phyloP scores from a whole-genome alignment of 352 stramenopile species.

The Phytophthora hibernalis region DNA sequence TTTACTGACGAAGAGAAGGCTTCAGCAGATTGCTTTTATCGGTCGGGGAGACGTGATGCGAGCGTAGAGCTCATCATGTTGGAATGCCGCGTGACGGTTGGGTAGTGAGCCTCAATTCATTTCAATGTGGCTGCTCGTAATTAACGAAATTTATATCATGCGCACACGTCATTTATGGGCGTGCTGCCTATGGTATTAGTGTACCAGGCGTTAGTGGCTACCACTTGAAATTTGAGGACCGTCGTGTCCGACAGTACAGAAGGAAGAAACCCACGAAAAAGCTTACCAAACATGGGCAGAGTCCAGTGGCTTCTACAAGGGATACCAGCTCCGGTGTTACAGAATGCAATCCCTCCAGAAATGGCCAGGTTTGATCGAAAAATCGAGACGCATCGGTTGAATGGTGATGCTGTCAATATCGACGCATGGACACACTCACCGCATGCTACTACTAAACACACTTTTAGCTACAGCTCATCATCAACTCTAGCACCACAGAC shows the following conservation, averaged over 20 bases:
- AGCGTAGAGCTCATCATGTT: slow-evolving; percentile 7
- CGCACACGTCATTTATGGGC: slow-evolving; percentile 13
- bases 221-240: not conserved
- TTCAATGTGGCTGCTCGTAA: slow-evolving; percentile 4
- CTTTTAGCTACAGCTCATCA: not conserved
- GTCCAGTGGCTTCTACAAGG: not conserved
- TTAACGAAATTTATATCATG: slow-evolving; percentile 16
- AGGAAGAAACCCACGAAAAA: not conserved
- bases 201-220: slow-evolving; percentile 1
- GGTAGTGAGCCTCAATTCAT: not conserved
- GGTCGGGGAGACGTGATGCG: not conserved
- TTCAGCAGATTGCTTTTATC: not conserved
- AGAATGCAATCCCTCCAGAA: not conserved
- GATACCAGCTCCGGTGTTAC: not conserved
- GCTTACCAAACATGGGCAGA: not conserved
- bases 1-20: not conserved
- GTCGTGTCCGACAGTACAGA: not conserved
- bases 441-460: not conserved
- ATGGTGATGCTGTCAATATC: not conserved
- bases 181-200: not conserved
- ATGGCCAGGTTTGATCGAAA: not conserved
- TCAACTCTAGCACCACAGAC: too few species aligned
- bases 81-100: slow-evolving; percentile 6
- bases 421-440: too few species aligned
- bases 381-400: not conserved